Evolutionary conservation across 179 eudicot species (phyloP).

Genomic region (Beta corolliflora): DNA sequence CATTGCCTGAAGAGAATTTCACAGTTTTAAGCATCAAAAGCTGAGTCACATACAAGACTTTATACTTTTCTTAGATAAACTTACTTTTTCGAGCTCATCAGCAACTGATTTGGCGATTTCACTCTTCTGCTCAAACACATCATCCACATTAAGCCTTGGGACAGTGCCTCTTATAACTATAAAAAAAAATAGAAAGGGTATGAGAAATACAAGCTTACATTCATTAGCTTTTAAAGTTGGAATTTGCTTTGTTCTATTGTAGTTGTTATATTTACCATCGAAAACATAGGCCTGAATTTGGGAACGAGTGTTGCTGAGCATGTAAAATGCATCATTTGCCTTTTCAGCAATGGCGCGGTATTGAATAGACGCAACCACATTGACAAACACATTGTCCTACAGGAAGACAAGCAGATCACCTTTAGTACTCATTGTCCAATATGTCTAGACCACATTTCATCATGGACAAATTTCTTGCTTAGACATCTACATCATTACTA

Average conservation of each 20-base stretch:
- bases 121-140: slow-evolving; percentile 50
- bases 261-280: slow-evolving; percentile 34
- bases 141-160: slow-evolving; percentile 40
- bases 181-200: neutral
- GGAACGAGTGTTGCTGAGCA: slow-evolving; percentile 45
- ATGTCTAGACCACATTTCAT: no score
- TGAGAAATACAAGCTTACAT: neutral
- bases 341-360: slow-evolving; percentile 41
- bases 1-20: slow-evolving; percentile 36
- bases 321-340: slow-evolving; percentile 49
- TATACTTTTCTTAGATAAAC: neutral
- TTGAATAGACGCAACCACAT: slow-evolving; percentile 53
- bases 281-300: slow-evolving; percentile 57
- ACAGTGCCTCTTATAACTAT: slow-evolving; percentile 48
- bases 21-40: neutral
- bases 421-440: neutral
- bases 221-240: neutral
- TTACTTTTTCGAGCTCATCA: slow-evolving; percentile 42
- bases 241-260: neutral
- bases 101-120: slow-evolving; percentile 49
- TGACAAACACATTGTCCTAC: slow-evolving; percentile 56
- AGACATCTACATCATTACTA: no score
- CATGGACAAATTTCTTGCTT: no score
- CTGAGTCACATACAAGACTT: neutral
- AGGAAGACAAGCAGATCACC: neutral